A percentile compares a stretch with the other conserved stretches of the same genome.
phyloP scores from a whole-genome alignment of 768 basidiomycete genomes.

The Trametes villosa region DNA sequence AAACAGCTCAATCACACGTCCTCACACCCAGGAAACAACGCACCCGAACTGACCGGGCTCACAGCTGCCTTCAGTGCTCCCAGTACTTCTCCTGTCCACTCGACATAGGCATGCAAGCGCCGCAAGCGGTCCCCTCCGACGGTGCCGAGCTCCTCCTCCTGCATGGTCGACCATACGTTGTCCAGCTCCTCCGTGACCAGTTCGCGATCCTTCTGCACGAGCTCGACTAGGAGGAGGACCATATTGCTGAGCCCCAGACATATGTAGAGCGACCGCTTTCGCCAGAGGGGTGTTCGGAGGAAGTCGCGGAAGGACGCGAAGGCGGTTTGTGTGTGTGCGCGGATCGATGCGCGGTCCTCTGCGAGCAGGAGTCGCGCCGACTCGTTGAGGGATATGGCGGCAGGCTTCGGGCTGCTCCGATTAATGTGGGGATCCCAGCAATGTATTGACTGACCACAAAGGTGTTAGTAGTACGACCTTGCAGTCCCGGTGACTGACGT shows the following conservation, averaged over 20 bases:
- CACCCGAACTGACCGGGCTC: neutral
- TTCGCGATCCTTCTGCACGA: conserved; percentile 5
- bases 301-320: conserved; percentile 9
- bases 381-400: too few relatives aligned
- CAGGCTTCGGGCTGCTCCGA: too few relatives aligned
- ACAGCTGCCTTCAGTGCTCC: conserved; percentile 12
- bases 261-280: conserved; percentile 15
- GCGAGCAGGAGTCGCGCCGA: too few relatives aligned
- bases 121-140: conserved; percentile 2
- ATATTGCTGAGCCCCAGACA: conserved; percentile 19
- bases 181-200: conserved; percentile 13
- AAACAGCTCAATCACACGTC: neutral
- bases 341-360: conserved; percentile 1
- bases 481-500: too few relatives aligned
- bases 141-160: neutral
- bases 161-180: conserved; percentile 10
- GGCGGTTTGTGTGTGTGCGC: conserved; percentile 1
- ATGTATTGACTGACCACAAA: too few relatives aligned
- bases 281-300: conserved; percentile 13
- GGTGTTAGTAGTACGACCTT: too few relatives aligned
- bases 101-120: conserved; percentile 14
- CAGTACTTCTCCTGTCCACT: conserved; percentile 17
- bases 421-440: too few relatives aligned
- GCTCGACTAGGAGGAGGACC: conserved; percentile 15
- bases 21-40: neutral